phyloP scores from a whole-genome alignment of 441 rosid genomes.

The Raphanus hybrid region DNA sequence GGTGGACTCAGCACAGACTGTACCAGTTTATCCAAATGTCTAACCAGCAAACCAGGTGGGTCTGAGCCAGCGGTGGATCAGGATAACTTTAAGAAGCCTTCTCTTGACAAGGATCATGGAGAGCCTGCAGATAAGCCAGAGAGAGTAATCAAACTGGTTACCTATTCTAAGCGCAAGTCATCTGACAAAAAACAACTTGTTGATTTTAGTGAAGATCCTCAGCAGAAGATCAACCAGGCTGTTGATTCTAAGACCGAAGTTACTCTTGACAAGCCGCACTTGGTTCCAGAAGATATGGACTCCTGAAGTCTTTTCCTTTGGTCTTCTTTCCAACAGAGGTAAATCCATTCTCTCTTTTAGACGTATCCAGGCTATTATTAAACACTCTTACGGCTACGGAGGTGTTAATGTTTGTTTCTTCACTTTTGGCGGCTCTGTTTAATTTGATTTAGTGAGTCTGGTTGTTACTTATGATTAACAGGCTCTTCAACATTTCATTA shows the following conservation, averaged over 20 bases:
- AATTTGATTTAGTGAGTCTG: not conserved
- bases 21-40: conserved; percentile 22
- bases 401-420: not conserved
- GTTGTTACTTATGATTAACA: not conserved
- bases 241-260: conserved; percentile 29
- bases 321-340: conserved; percentile 13
- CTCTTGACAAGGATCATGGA: conserved; percentile 7
- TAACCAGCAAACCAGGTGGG: conserved; percentile 21
- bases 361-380: not conserved
- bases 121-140: conserved; percentile 34
- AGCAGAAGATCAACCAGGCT: conserved; percentile 21
- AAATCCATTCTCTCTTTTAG: not conserved
- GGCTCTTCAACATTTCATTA: conserved; percentile 11
- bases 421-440: not conserved
- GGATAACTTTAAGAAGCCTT: conserved; percentile 24
- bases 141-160: conserved; percentile 43
- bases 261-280: conserved; percentile 24
- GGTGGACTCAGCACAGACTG: conserved; percentile 11
- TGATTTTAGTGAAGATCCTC: conserved; percentile 29
- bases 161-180: conserved; percentile 40
- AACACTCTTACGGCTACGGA: not conserved
- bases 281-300: conserved; percentile 16
- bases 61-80: conserved; percentile 25
- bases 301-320: conserved; percentile 12
- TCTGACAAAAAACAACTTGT: conserved; percentile 32